phyloP scores from a whole-genome alignment of 805 yeast genomes.

The Saccharomycopsis babjevae region DNA sequence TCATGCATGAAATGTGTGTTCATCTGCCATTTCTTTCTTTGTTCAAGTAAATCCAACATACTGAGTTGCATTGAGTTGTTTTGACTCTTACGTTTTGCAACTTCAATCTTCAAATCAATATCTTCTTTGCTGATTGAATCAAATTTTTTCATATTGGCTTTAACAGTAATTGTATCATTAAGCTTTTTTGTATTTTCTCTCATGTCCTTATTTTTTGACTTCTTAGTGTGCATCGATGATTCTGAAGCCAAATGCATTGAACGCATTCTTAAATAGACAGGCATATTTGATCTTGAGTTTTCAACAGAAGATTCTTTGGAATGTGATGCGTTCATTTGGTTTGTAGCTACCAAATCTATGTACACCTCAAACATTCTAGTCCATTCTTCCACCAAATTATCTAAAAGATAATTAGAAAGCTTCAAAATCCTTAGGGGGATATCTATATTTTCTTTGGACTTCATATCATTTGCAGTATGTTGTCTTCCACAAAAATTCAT shows the following conservation, averaged over 20 bases:
- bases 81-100: neutral
- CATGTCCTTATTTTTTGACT: neutral
- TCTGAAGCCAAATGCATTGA: neutral
- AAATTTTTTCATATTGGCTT: neutral
- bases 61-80: neutral
- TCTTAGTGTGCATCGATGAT: neutral
- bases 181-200: neutral
- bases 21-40: neutral
- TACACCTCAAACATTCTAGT: neutral
- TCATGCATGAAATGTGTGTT: neutral
- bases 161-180: neutral
- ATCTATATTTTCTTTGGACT: neutral
- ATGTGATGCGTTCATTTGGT: neutral
- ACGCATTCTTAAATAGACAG: neutral
- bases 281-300: neutral
- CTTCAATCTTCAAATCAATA: neutral
- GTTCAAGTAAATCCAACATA: neutral
- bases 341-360: neutral
- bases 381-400: slow-evolving; percentile 6
- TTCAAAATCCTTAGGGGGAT: slow-evolving; percentile 2
- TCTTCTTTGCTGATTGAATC: neutral
- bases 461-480: neutral
- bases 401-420: neutral
- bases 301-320: neutral
- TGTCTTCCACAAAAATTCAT: slow-evolving; percentile 1